Conservation (phyloP, 306 rosid genomes). For the barrel medic (Medicago truncatula) region DNA sequence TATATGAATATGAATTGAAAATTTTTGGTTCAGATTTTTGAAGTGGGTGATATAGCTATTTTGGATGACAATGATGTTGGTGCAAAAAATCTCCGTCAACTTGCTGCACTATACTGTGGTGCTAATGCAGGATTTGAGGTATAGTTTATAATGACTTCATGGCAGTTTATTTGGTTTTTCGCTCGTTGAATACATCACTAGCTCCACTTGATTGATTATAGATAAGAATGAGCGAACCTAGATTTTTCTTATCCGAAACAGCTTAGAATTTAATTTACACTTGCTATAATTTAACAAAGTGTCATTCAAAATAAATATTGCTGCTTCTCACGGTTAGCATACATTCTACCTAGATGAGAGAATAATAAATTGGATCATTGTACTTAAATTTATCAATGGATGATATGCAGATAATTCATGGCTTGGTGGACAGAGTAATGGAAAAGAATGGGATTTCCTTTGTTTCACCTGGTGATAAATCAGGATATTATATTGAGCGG, state of each 20-base stretch:
- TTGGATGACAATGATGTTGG: conserved; percentile 87
- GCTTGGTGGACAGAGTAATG: conserved; percentile 90
- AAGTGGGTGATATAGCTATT: conserved; percentile 80
- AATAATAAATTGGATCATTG: neutral
- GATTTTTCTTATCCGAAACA: neutral
- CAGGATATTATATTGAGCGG: conserved; percentile 65
- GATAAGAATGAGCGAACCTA: neutral
- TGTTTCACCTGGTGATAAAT: conserved; percentile 63
- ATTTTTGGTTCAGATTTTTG: conserved; percentile 69
- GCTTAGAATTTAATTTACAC: conserved; percentile 1
- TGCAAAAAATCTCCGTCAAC: conserved; percentile 76
- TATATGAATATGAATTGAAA: neutral
- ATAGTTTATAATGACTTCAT: conserved; percentile 27
- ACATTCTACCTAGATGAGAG: neutral
- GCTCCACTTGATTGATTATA: neutral
- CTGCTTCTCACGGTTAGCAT: conserved; percentile 10
- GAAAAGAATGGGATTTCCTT: conserved; percentile 72
- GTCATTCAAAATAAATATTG: conserved; percentile 19
- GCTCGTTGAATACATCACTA: conserved; percentile 8
- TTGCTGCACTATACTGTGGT: conserved; percentile 84
- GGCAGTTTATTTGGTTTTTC: conserved; percentile 31
- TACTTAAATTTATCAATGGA: conserved; percentile 23
- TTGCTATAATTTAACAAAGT: neutral
- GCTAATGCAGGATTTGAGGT: conserved; percentile 96
- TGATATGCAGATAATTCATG: conserved; percentile 81